Evolutionary conservation across 1,284 basidiomycete species (phyloP).

Genomic region (Puccinia triticina): DNA sequence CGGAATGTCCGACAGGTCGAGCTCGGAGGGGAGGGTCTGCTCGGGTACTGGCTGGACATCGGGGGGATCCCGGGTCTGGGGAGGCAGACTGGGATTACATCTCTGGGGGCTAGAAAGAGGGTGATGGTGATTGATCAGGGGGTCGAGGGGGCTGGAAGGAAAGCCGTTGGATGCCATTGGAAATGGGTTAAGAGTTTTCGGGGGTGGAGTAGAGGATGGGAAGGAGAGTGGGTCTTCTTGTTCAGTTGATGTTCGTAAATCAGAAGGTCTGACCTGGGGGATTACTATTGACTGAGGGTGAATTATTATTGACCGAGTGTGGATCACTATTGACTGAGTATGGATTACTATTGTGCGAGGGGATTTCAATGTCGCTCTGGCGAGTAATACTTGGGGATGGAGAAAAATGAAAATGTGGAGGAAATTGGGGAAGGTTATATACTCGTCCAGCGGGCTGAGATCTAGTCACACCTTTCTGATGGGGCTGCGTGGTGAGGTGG

Average conservation of each 20-base stretch:
- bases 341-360: neutral
- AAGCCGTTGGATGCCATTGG: neutral
- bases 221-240: neutral
- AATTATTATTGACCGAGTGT: too few species aligned
- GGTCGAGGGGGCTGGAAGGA: constrained; percentile 3
- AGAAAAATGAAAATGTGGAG: neutral
- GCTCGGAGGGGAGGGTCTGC: neutral
- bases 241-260: neutral
- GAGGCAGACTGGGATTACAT: neutral
- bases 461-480: neutral
- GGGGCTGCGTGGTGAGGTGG: too few species aligned
- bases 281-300: neutral
- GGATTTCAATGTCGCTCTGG: neutral
- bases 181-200: neutral
- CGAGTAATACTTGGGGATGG: neutral
- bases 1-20: neutral
- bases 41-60: neutral
- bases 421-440: neutral
- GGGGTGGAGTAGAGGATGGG: neutral
- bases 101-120: neutral
- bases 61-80: neutral
- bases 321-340: too few species aligned
- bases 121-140: neutral
- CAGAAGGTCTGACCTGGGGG: neutral
- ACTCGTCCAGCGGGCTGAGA: neutral